A percentile compares a stretch with the other conserved stretches of the same genome.
These are phyloP conservation scores for Aspergillus sp. DNA, from an alignment of 2,329 filamentous ascomycete species.

Conservation along the genomic window DNA sequence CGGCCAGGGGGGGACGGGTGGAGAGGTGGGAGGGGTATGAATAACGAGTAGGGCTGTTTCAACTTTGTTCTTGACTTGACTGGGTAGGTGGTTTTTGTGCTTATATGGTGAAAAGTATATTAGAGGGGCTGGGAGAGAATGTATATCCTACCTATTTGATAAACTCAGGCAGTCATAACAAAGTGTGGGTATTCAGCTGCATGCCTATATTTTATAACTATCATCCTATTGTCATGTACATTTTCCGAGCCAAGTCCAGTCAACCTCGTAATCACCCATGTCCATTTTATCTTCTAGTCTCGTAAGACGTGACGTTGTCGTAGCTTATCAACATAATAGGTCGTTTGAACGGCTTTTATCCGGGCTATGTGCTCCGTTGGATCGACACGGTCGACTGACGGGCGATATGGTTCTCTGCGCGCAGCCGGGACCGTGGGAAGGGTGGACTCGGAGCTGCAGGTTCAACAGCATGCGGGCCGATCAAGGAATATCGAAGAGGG, in stretches of 20 bases:
- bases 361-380: background rate
- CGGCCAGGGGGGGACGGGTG: slow-evolving; percentile 68
- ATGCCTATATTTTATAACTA: slow-evolving; percentile 9
- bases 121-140: background rate
- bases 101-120: background rate
- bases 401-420: background rate
- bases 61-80: background rate
- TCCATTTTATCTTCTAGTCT: background rate
- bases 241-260: background rate
- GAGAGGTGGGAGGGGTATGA: slow-evolving; percentile 50
- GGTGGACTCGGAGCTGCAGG: background rate
- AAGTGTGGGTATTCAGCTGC: slow-evolving; percentile 10
- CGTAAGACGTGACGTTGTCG: background rate
- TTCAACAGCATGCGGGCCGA: background rate
- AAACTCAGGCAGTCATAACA: slow-evolving; percentile 10
- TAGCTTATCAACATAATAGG: slow-evolving; percentile 5
- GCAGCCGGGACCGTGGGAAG: background rate
- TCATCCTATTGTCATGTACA: slow-evolving; percentile 14
- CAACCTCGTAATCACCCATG: background rate
- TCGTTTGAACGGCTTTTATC: slow-evolving; percentile 1
- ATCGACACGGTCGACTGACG: background rate
- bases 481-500: slow-evolving; percentile 84
- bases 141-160: slow-evolving; percentile 1
- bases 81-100: background rate
- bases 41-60: slow-evolving; percentile 11